Conservation (phyloP, 257 asterid genomes). For the Cruciata laevipes region DNA sequence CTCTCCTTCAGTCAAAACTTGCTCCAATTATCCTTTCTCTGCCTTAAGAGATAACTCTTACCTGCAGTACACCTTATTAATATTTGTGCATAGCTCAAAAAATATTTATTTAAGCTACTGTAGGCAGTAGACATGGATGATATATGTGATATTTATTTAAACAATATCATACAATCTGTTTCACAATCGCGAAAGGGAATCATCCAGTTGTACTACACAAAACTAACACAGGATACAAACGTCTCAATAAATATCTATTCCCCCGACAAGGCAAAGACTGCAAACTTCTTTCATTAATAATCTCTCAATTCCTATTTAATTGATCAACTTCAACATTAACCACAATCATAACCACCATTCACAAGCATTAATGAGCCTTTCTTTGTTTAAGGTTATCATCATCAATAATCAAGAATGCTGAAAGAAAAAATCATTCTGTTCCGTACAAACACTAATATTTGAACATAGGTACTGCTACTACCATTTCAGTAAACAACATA, state of each 20-base stretch:
- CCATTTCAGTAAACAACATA: conserved; percentile 1
- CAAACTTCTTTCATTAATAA: not conserved
- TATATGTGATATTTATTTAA: too few species aligned
- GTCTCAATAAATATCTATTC: not conserved
- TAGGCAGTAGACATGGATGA: too few species aligned
- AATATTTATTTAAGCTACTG: too few species aligned
- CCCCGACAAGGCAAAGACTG: conserved; percentile 5
- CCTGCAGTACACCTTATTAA: too few species aligned
- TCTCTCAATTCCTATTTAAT: not conserved
- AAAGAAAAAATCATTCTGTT: not conserved
- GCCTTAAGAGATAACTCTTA: too few species aligned
- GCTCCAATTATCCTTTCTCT: too few species aligned
- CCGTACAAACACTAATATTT: not conserved
- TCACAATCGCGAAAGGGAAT: conserved; percentile 7
- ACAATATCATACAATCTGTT: conserved; percentile 6
- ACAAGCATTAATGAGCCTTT: not conserved
- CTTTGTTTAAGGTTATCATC: conserved; percentile 1
- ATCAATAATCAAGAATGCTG: not conserved
- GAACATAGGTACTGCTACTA: too few species aligned
- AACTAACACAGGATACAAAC: not conserved
- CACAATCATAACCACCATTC: not conserved
- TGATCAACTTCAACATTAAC: not conserved
- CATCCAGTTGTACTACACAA: conserved; percentile 17
- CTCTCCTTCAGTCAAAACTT: too few species aligned
- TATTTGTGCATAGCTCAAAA: too few species aligned